Percentiles rank a stretch among this genome's conserved stretches.
Conservation (phyloP, 108 stramenopile genomes). For the Fragilaria crotonensis region DNA sequence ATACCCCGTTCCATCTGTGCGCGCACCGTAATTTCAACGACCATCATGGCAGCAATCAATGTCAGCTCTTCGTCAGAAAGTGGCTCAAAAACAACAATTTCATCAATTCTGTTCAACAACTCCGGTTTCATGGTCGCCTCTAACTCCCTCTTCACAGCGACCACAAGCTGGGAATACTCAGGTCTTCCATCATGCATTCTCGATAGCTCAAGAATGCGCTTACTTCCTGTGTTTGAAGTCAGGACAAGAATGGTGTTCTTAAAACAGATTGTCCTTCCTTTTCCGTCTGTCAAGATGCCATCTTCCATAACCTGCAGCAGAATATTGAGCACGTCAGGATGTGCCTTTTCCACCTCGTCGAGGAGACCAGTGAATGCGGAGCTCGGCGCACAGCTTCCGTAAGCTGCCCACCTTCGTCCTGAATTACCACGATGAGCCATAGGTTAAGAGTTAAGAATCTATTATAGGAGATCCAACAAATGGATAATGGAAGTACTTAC, state of each 20-base stretch:
- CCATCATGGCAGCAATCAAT: conserved; percentile 58
- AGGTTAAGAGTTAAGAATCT: too few relatives aligned
- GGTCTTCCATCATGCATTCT: conserved; percentile 25
- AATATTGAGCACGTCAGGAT: conserved; percentile 92
- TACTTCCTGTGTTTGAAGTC: conserved; percentile 92
- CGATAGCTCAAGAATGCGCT: conserved; percentile 67
- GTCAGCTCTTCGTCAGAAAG: conserved; percentile 61
- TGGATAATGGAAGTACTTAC: conserved; percentile 13
- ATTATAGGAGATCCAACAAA: too few relatives aligned
- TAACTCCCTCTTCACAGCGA: conserved; percentile 87
- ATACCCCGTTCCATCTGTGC: conserved; percentile 57
- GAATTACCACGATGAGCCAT: conserved; percentile 5
- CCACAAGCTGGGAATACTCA: conserved; percentile 67
- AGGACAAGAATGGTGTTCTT: conserved; percentile 93
- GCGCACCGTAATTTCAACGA: conserved; percentile 48
- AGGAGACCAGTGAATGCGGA: conserved; percentile 80
- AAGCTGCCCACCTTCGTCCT: conserved; percentile 95
- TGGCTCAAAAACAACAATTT: conserved; percentile 93
- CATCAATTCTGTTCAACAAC: conserved; percentile 98
- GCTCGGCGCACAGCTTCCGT: conserved; percentile 89
- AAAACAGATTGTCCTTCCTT: conserved; percentile 93
- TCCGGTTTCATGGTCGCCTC: conserved; percentile 90
- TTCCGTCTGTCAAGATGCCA: conserved; percentile 95
- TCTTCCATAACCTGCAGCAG: conserved; percentile 95
- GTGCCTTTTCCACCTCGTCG: conserved; percentile 98